Base-by-base conservation (phyloP, 2,329 filamentous ascomycete genomes). In the Colletotrichum sp. region DNA sequence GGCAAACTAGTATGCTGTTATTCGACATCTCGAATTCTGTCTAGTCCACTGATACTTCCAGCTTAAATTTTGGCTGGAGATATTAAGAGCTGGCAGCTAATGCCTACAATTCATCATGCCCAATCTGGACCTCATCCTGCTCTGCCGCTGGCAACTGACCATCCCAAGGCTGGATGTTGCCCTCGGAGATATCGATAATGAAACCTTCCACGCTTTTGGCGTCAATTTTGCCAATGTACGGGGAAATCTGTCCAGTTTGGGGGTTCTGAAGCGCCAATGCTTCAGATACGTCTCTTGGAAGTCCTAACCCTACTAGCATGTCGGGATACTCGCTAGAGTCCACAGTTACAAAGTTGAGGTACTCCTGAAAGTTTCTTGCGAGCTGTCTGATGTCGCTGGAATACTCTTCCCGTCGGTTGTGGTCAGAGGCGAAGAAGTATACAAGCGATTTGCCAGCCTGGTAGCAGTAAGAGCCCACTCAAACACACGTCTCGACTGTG, bases 311-410 rank as follows among this genome's bases (percentile, higher is more conserved):
- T 9, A 78, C 73, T 2, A 83, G 79, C 79, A 89, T 86, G 32
- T 88, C 85, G 6, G 82, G 83, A 78, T 89, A 90, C 75, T 89
- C 87, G 26, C 78, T 71, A 0, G 83, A 82, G 72, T 90, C 87
- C 2, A 89, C 85, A 2, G 86, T 89, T 5, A 88, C 85, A 75
- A 90, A 90, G 69, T 80, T 81, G 16, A 90, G 82, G 71, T 88
- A 89, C 16, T 89, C 87, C 68, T 81, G 78, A 80, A 88, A 89
- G 77, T 84, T 85, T 76, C 85, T 86, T 1, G 89, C 65, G 4
- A 89, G 79, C 3, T 84, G 83, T 8, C 82, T 81, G 64, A 89
- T 82, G 7, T 81, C 79, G 2, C 78, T 57, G 6, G 83, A 78
- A 78, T 86, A 89, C 1, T 73, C 76, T 3, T 84, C 81, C 3